Conservation (phyloP, 805 yeast species). For the Zygosaccharomyces bailii region DNA sequence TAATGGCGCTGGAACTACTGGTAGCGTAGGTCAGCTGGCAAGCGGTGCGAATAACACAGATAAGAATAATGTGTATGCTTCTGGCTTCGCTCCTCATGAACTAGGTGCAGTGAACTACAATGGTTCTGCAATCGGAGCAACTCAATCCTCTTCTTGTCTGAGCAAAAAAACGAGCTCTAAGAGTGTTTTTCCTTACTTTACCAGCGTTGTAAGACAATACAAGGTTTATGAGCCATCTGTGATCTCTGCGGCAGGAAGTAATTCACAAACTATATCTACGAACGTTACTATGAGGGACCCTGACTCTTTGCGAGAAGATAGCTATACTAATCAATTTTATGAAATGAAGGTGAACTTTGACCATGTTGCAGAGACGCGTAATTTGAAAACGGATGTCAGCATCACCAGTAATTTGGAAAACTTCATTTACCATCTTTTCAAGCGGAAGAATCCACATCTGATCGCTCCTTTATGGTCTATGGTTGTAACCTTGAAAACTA, state of each 20-base stretch:
- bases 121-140: not conserved
- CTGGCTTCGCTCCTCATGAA: constrained; percentile 1
- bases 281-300: constrained; percentile 15
- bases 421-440: constrained; percentile 32
- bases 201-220: constrained; percentile 21
- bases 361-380: constrained; percentile 11
- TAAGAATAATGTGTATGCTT: not conserved
- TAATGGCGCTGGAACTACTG: not conserved
- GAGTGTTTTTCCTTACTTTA: constrained; percentile 19
- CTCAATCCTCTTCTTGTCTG: not conserved
- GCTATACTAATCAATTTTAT: constrained; percentile 22
- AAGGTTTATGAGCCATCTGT: constrained; percentile 27
- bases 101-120: constrained; percentile 2
- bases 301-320: constrained; percentile 5
- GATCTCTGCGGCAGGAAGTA: constrained; percentile 22
- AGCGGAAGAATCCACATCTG: constrained; percentile 26
- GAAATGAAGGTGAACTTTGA: constrained; percentile 22
- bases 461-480: constrained; percentile 55
- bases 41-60: constrained; percentile 1
- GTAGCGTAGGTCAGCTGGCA: not conserved
- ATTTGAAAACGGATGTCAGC: constrained; percentile 20
- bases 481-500: constrained; percentile 48
- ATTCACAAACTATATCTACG: constrained; percentile 27
- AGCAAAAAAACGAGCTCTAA: not conserved
- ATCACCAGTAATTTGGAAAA: constrained; percentile 32